phyloP scores from a whole-genome alignment of 495 filamentous ascomycete genomes.

The Pyronema domesticum region DNA sequence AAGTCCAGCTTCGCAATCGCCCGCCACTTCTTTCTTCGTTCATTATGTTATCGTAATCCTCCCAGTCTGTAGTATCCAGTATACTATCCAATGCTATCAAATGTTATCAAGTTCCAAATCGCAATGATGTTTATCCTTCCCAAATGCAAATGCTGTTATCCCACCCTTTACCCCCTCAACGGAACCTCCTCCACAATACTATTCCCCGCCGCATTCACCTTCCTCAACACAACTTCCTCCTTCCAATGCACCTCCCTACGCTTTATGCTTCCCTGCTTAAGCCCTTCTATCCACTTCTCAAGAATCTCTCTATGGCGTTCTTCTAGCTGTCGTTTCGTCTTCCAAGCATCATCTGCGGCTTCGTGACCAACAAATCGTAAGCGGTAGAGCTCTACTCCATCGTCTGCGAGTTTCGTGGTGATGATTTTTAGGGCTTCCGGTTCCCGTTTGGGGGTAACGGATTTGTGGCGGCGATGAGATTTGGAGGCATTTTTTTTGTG shows the following conservation, averaged over 20 bases:
- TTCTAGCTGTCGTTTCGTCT: neutral
- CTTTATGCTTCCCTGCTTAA: neutral
- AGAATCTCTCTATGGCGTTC: neutral
- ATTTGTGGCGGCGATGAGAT: neutral
- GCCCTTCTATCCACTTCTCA: neutral
- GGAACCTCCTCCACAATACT: neutral
- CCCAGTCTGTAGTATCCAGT: too few relatives aligned
- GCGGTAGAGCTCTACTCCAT: neutral
- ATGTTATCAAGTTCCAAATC: too few relatives aligned
- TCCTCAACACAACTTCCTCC: neutral
- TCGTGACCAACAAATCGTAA: neutral
- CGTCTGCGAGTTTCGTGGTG: neutral
- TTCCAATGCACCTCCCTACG: neutral
- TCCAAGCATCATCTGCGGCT: neutral
- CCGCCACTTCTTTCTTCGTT: too few relatives aligned
- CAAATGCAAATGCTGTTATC: too few relatives aligned
- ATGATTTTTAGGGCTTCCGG: neutral
- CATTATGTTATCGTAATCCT: too few relatives aligned
- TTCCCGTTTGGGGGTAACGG: too few relatives aligned
- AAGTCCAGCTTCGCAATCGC: too few relatives aligned
- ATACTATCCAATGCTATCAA: too few relatives aligned
- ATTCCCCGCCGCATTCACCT: neutral
- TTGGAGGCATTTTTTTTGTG: neutral
- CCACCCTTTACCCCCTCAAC: neutral
- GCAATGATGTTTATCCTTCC: too few relatives aligned